Percentiles rank a stretch among this genome's conserved stretches.
phyloP scores from a whole-genome alignment of 2,329 filamentous ascomycete genomes.

The Epichloe uncinata region DNA sequence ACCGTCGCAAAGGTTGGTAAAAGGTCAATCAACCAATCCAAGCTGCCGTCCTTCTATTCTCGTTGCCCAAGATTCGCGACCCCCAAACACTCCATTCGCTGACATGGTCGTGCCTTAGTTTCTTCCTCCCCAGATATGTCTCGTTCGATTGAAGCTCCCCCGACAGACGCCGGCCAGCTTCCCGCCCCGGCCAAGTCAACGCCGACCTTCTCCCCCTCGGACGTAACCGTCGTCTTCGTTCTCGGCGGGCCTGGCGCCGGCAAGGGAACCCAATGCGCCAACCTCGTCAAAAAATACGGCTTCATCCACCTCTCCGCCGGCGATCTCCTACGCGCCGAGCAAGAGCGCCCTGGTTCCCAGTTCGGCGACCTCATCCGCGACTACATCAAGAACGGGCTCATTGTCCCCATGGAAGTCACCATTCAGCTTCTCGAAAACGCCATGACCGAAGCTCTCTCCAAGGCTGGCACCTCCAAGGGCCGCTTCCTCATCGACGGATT shows the following conservation, averaged over 20 bases:
- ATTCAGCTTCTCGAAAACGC: conserved; percentile 88
- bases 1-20: conserved; percentile 33
- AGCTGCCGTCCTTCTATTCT: background rate
- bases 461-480: conserved; percentile 35
- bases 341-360: conserved; percentile 70
- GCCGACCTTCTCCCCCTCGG: conserved; percentile 59
- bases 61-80: background rate
- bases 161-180: conserved; percentile 29
- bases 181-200: conserved; percentile 37
- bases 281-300: conserved; percentile 73
- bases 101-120: background rate
- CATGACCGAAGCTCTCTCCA: conserved; percentile 58
- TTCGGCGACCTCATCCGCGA: conserved; percentile 88
- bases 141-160: conserved; percentile 20
- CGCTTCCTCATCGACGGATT: conserved; percentile 76
- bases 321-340: conserved; percentile 86
- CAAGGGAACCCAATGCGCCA: conserved; percentile 90
- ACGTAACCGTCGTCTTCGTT: conserved; percentile 91
- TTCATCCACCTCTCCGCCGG: conserved; percentile 92
- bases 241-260: conserved; percentile 91
- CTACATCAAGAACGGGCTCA: conserved; percentile 87
- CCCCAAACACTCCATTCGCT: background rate
- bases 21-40: background rate
- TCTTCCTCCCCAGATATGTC: conserved; percentile 23
- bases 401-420: conserved; percentile 98